Evolutionary conservation across 2,329 filamentous ascomycete species (phyloP).

Genomic region (Paracoccidioides lutzii): DNA sequence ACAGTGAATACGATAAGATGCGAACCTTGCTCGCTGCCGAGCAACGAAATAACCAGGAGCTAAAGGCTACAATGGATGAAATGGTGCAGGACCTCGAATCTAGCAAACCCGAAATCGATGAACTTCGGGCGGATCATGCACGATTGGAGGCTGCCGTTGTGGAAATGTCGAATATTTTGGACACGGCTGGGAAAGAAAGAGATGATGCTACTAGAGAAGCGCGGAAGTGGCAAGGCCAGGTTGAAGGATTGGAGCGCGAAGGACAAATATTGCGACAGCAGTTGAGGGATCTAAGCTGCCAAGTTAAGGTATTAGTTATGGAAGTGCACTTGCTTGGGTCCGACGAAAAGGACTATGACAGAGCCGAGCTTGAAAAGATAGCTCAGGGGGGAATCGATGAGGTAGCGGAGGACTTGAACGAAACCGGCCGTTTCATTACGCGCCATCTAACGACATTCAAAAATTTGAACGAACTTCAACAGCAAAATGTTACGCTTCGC

Average conservation of each 20-base stretch:
- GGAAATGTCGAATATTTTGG: slow-evolving; percentile 71
- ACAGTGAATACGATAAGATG: slow-evolving; percentile 47
- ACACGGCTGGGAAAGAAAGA: slow-evolving; percentile 67
- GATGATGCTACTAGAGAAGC: slow-evolving; percentile 66
- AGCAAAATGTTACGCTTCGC: slow-evolving; percentile 75
- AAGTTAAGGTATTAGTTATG: slow-evolving; percentile 81
- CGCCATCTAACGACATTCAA: slow-evolving; percentile 83
- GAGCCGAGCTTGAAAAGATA: slow-evolving; percentile 61
- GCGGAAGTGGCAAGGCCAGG: slow-evolving; percentile 63
- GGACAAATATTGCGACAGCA: slow-evolving; percentile 70
- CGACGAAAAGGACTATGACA: slow-evolving; percentile 65
- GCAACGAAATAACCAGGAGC: slow-evolving; percentile 58
- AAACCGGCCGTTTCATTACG: slow-evolving; percentile 80
- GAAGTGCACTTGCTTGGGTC: slow-evolving; percentile 66
- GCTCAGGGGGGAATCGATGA: slow-evolving; percentile 65
- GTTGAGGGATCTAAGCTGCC: slow-evolving; percentile 74
- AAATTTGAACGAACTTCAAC: slow-evolving; percentile 68
- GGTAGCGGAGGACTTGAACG: slow-evolving; percentile 59
- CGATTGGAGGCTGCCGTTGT: slow-evolving; percentile 67
- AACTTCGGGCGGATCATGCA: slow-evolving; percentile 68
- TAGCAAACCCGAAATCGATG: slow-evolving; percentile 76
- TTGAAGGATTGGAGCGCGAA: slow-evolving; percentile 51
- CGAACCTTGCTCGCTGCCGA: slow-evolving; percentile 61
- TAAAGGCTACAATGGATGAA: slow-evolving; percentile 67
- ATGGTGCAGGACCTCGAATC: slow-evolving; percentile 75